A percentile compares a stretch with the other conserved stretches of the same genome.
These are phyloP conservation scores for Alnus rubra DNA, from an alignment of 306 rosid species.

Conservation along the genomic window DNA sequence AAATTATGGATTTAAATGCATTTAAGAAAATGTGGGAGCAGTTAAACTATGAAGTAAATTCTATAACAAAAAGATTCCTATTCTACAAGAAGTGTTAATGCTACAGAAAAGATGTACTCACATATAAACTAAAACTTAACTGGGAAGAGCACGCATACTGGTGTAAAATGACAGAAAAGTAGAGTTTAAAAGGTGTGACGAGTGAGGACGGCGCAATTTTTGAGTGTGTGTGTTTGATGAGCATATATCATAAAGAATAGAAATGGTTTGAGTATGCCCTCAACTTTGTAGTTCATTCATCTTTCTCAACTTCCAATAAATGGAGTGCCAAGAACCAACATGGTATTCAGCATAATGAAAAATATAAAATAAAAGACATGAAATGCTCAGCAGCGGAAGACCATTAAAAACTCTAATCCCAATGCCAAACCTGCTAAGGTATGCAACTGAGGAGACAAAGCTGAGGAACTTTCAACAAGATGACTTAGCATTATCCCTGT, in stretches of 20 bases:
- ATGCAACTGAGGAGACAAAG: neutral
- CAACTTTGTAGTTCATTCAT: neutral
- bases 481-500: neutral
- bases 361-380: neutral
- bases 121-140: neutral
- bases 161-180: neutral
- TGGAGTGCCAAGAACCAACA: neutral
- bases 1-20: neutral
- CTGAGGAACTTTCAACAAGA: neutral
- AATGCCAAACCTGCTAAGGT: neutral
- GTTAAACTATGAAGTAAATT: neutral
- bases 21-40: neutral
- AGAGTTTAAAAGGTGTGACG: neutral
- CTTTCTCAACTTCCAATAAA: neutral
- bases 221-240: neutral
- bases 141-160: neutral
- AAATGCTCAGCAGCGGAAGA: neutral
- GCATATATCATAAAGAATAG: neutral
- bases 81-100: neutral
- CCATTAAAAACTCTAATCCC: neutral
- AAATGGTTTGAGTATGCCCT: neutral
- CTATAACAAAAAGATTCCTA: neutral
- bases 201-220: neutral
- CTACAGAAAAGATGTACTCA: neutral
- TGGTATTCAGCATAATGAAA: neutral